A percentile compares a stretch with the other conserved stretches of the same genome.
These are phyloP conservation scores for Lasiodiplodia theobromae DNA, from an alignment of 2,329 filamentous ascomycete genomes.

Conservation along the genomic window DNA sequence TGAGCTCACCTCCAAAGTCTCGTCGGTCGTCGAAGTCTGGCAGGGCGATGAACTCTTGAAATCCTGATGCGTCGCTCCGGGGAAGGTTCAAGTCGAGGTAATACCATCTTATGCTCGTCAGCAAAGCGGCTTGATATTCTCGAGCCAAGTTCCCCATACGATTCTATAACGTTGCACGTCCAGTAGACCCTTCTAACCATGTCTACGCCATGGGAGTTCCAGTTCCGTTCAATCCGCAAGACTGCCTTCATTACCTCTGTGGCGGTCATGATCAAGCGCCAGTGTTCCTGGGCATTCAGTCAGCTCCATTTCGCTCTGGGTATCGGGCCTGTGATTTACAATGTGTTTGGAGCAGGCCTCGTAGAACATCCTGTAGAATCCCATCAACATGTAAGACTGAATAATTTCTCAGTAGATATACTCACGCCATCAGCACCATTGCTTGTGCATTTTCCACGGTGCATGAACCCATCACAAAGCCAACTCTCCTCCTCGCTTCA, in stretches of 20 bases:
- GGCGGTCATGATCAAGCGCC: neutral
- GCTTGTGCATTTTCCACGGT: neutral
- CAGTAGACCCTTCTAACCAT: constrained; percentile 51
- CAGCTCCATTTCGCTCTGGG: neutral
- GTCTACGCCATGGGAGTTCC: constrained; percentile 7
- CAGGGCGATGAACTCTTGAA: constrained; percentile 61
- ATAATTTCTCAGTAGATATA: neutral
- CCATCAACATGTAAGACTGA: neutral
- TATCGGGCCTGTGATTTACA: neutral
- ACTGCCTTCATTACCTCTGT: neutral
- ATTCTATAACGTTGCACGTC: constrained; percentile 64
- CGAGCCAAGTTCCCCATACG: constrained; percentile 42
- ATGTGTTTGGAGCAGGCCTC: constrained; percentile 2
- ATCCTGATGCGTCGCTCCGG: constrained; percentile 59
- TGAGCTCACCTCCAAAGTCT: constrained; percentile 47
- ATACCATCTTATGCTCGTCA: constrained; percentile 51
- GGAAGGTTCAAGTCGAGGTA: constrained; percentile 66
- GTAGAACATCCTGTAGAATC: neutral
- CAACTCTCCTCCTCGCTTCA: neutral
- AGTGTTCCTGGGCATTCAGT: neutral
- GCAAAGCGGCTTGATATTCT: accelerated
- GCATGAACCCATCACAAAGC: neutral
- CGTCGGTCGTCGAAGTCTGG: constrained; percentile 45
- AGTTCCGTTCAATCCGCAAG: neutral
- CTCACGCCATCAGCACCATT: neutral